These are phyloP conservation scores for Raffaelea albimanens DNA, from an alignment of 2,329 filamentous ascomycete genomes.

Conservation along the genomic window DNA sequence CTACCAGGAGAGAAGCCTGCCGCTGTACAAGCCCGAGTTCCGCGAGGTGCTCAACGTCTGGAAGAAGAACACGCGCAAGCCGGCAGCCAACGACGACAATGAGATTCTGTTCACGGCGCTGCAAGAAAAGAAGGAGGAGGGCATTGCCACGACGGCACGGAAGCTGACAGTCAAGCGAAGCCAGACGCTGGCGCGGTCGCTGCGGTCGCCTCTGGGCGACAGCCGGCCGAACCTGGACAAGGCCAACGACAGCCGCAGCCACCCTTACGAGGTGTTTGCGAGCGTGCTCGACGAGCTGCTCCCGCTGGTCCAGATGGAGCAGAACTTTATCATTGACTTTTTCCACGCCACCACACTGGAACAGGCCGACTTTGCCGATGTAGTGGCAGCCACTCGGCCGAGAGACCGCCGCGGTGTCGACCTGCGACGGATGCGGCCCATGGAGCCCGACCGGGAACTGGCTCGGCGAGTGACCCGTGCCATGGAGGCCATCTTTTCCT, in stretches of 20 bases:
- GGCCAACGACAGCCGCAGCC: conserved; percentile 52
- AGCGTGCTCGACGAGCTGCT: conserved; percentile 73
- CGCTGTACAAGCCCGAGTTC: conserved; percentile 76
- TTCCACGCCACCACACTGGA: conserved; percentile 89
- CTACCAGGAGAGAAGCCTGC: conserved; percentile 69
- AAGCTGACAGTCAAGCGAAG: conserved; percentile 92
- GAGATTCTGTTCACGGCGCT: conserved; percentile 78
- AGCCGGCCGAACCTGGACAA: conserved; percentile 41
- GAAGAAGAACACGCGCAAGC: conserved; percentile 70
- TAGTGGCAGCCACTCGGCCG: conserved; percentile 57
- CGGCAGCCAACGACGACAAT: conserved; percentile 58
- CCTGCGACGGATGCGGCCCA: conserved; percentile 62
- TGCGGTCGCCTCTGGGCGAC: conserved; percentile 60
- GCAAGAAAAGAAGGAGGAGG: conserved; percentile 76
- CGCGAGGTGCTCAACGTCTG: conserved; percentile 66
- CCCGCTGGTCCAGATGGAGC: conserved; percentile 80
- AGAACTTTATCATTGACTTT: conserved; percentile 95
- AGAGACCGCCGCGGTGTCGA: conserved; percentile 63
- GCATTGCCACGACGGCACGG: conserved; percentile 64
- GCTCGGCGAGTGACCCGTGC: conserved; percentile 76
- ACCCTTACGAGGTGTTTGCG: conserved; percentile 73
- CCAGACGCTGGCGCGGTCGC: conserved; percentile 69
- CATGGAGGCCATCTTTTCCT: conserved; percentile 83
- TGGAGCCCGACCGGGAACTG: conserved; percentile 81
- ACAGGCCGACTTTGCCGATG: conserved; percentile 73